Evolutionary conservation across 2,329 filamentous ascomycete species (phyloP).

Genomic region (Thermothelomyces thermophilus): DNA sequence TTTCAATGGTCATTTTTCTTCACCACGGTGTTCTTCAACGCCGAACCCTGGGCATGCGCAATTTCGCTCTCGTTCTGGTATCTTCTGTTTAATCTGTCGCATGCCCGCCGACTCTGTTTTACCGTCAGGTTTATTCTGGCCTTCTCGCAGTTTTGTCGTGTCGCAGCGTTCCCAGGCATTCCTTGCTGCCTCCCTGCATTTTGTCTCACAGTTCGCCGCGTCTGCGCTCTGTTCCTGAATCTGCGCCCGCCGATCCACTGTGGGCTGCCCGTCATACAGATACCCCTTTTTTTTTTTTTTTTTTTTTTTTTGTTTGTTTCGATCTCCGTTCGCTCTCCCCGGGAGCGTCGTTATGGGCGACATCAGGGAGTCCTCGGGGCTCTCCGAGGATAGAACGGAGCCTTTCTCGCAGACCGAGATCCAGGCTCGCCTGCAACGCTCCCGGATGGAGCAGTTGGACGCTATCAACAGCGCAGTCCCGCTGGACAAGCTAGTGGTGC

Average conservation of each 20-base stretch:
- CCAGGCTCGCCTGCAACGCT: conserved; percentile 41
- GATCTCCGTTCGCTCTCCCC: not conserved
- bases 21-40: conserved; percentile 15
- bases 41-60: conserved; percentile 11
- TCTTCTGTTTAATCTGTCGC: not conserved
- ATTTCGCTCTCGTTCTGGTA: conserved; percentile 11
- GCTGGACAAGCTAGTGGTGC: conserved; percentile 43
- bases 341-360: conserved; percentile 37
- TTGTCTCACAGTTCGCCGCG: not conserved
- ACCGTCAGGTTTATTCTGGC: not conserved
- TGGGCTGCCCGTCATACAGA: not conserved
- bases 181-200: not conserved
- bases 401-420: conserved; percentile 53
- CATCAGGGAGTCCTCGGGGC: conserved; percentile 25
- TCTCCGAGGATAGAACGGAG: conserved; percentile 49
- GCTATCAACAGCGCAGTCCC: conserved; percentile 40
- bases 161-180: not conserved
- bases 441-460: conserved; percentile 40
- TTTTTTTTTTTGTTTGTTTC: too few relatives aligned
- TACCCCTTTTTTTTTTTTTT: not conserved
- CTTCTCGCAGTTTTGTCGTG: not conserved
- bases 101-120: not conserved
- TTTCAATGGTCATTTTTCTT: conserved; percentile 24
- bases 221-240: not conserved
- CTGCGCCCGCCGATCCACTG: not conserved